Evolutionary conservation across 176 grass and related monocot species (phyloP).

Genomic region (Hordeum vulgare): MorexV3_pseudomolecules_assembly NC_058518.1:54506265-54506764

Average conservation of each 20-base stretch:
- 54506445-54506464: neutral
- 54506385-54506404: slow-evolving; percentile 7
- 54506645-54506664: neutral
- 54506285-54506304: slow-evolving; percentile 80
- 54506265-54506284: slow-evolving; percentile 95
- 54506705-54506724: neutral
- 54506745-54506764: neutral
- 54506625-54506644: neutral
- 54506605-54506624: neutral
- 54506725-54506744: neutral
- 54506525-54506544: neutral
- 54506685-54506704: neutral
- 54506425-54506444: neutral
- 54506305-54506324: slow-evolving; percentile 89
- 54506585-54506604: slow-evolving; percentile 18
- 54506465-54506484: slow-evolving; percentile 28
- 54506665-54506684: neutral
- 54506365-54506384: neutral
- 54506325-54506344: slow-evolving; percentile 86
- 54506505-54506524: slow-evolving; percentile 39
- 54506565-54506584: neutral
- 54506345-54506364: neutral
- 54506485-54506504: slow-evolving; percentile 38
- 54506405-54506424: slow-evolving; percentile 7
- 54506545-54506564: neutral